Percentiles rank a stretch among this genome's conserved stretches.
Conservation (phyloP, 495 filamentous ascomycete genomes). For the Daldinia vernicosa region DNA sequence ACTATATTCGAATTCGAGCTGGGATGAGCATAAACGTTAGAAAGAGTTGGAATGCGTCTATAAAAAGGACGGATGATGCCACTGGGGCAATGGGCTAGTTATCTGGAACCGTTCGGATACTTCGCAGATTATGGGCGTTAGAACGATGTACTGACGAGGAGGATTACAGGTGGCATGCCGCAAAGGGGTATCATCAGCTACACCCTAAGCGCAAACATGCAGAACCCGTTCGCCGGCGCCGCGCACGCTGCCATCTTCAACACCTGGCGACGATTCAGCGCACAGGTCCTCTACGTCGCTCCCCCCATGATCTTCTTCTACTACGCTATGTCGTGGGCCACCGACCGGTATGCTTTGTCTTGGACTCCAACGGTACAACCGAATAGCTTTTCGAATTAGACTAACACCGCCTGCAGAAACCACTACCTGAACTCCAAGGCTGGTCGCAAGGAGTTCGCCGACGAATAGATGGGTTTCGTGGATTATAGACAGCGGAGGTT, state of each 20-base stretch:
- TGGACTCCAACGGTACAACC: neutral
- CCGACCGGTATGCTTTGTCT: constrained; percentile 70
- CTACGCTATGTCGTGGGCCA: constrained; percentile 84
- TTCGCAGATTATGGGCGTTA: constrained; percentile 41
- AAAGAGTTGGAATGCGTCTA: neutral
- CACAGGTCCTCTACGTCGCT: constrained; percentile 82
- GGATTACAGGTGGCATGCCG: constrained; percentile 53
- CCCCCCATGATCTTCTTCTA: constrained; percentile 81
- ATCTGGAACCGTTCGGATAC: constrained; percentile 9
- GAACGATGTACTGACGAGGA: constrained; percentile 40
- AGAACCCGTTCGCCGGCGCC: constrained; percentile 65
- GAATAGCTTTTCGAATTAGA: constrained; percentile 5
- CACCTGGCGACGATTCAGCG: constrained; percentile 65
- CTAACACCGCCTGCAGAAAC: constrained; percentile 67
- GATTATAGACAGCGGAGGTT: constrained; percentile 21
- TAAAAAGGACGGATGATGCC: neutral
- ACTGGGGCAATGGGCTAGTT: neutral
- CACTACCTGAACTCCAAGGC: constrained; percentile 92
- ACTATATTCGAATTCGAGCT: constrained; percentile 6
- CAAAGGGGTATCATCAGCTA: constrained; percentile 68
- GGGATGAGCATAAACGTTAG: neutral
- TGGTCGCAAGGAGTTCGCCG: constrained; percentile 70
- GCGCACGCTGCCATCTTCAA: constrained; percentile 69
- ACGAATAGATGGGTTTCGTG: constrained; percentile 48
- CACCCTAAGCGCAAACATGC: constrained; percentile 61